Base-by-base conservation (phyloP, 805 yeast species). In the Myxozyma lipomycoides region DNA sequence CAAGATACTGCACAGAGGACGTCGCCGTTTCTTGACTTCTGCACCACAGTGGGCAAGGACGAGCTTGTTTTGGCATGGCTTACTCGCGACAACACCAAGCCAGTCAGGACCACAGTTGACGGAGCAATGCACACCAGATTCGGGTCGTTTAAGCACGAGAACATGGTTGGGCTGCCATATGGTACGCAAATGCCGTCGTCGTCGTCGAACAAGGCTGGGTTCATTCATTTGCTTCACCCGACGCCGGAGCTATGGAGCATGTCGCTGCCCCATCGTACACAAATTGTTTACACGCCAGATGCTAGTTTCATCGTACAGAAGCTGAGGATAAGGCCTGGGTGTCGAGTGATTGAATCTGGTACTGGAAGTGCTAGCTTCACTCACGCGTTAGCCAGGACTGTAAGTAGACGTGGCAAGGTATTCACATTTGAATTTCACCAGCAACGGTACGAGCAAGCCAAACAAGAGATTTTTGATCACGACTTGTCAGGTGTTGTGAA, bases 281-380 rank as follows among this genome's bases (percentile, higher is more conserved):
- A 93, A 71, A 93, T 93, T 58, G 98, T 93, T 1, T 93, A 93
- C 66, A 86, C 97, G 0, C 95, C 95, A 7, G 99, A 93, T 67
- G 85, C 96, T 1, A 80, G 95, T 25, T 93, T 87, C 62, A 89
- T 93, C 48, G 78, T 86, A 56, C 96, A 91, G 66, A 72, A 96
- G 61, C 71, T 93, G 56, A 77, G 80, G 40, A 82, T 93, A 48
- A 73, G 78, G 18, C 79, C 86, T 12, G 90, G 91, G 1, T 77
- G 88, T 0, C 71, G 79, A 51, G 95, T 93, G 10, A 83, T 93
- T 42, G 99, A 93, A 70, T 96, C 98, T 0, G 99, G 99, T 34
- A 93, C 99, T 0, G 99, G 98, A 0, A 86, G 96, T 4, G 99
- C 95, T 0, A 88, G 96, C 1, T 87, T 93, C 64, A 85, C 96